Percentiles rank a stretch among this genome's conserved stretches.
Evolutionary conservation across 768 basidiomycete genomes (phyloP).

Genomic region (Xerocomus brunneocitrinus): DNA sequence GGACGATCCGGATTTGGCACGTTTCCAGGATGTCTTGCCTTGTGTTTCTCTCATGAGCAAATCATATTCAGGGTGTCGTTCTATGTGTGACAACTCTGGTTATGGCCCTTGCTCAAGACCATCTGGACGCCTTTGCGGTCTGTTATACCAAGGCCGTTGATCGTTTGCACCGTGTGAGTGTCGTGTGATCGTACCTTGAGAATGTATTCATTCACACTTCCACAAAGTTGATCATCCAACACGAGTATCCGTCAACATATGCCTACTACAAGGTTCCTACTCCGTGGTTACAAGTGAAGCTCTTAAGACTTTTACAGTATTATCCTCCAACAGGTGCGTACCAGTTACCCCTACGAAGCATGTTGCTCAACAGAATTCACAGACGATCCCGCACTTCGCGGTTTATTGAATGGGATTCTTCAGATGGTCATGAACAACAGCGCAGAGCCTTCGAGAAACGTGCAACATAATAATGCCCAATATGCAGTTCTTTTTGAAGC

Average conservation of each 20-base stretch:
- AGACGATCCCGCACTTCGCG: conserved; percentile 83
- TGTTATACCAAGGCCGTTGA: conserved; percentile 96
- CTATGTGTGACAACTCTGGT: conserved; percentile 91
- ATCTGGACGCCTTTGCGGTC: conserved; percentile 84
- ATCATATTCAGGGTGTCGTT: conserved; percentile 71
- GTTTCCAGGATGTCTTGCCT: conserved; percentile 9
- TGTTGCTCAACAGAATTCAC: conserved; percentile 5
- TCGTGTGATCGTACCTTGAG: neutral
- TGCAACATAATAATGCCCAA: conserved; percentile 98
- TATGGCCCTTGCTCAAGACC: conserved; percentile 90
- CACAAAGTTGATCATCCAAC: conserved; percentile 79
- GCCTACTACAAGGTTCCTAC: conserved; percentile 97
- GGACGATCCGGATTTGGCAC: conserved; percentile 86
- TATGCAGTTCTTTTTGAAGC: conserved; percentile 98
- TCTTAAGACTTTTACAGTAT: conserved; percentile 88
- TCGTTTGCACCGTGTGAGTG: conserved; percentile 70
- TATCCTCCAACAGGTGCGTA: conserved; percentile 87
- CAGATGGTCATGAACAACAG: conserved; percentile 89
- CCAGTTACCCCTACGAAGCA: neutral
- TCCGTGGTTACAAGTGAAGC: conserved; percentile 96
- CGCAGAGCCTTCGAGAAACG: conserved; percentile 86
- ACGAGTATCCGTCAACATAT: conserved; percentile 85
- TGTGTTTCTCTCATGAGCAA: conserved; percentile 2
- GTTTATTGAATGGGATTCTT: conserved; percentile 75
- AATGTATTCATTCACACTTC: conserved; percentile 5